Conservation (phyloP, 768 basidiomycete species). For the Stropharia rugosoannulata region DNA sequence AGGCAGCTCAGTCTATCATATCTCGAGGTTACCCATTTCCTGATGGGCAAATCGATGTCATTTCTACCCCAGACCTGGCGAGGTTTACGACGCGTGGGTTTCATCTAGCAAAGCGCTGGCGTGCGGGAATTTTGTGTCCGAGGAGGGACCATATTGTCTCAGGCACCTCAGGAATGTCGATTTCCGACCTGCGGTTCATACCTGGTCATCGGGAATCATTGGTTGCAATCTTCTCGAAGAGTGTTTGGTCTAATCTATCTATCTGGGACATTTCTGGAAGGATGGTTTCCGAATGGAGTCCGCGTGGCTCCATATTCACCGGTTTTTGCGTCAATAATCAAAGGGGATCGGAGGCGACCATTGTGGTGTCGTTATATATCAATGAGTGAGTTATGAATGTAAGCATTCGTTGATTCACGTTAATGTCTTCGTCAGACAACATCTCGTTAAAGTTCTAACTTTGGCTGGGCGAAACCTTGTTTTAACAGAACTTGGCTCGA, state of each 20-base stretch:
- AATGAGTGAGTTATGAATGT: slow-evolving; percentile 37
- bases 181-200: slow-evolving; percentile 56
- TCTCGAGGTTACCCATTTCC: slow-evolving; percentile 52
- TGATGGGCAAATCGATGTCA: slow-evolving; percentile 26
- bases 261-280: slow-evolving; percentile 46
- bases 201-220: slow-evolving; percentile 41
- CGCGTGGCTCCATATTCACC: slow-evolving; percentile 50
- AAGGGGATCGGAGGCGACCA: slow-evolving; percentile 37
- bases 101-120: slow-evolving; percentile 52
- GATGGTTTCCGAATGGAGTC: slow-evolving; percentile 51
- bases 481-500: slow-evolving; percentile 29
- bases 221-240: slow-evolving; percentile 53
- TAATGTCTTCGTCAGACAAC: slow-evolving; percentile 25
- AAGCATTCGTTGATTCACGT: slow-evolving; percentile 3
- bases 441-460: slow-evolving; percentile 32
- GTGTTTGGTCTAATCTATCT: slow-evolving; percentile 59
- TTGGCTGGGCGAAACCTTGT: background rate
- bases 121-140: slow-evolving; percentile 13
- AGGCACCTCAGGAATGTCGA: slow-evolving; percentile 36
- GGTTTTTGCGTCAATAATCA: slow-evolving; percentile 52
- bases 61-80: slow-evolving; percentile 45
- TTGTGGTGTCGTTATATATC: slow-evolving; percentile 51
- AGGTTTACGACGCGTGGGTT: slow-evolving; percentile 41
- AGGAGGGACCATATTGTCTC: slow-evolving; percentile 22
- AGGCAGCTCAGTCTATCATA: slow-evolving; percentile 43